Percentiles rank a stretch among this genome's conserved stretches.
phyloP scores from a whole-genome alignment of 495 filamentous ascomycete genomes.

The Staphylotrichum tortipilum region DNA sequence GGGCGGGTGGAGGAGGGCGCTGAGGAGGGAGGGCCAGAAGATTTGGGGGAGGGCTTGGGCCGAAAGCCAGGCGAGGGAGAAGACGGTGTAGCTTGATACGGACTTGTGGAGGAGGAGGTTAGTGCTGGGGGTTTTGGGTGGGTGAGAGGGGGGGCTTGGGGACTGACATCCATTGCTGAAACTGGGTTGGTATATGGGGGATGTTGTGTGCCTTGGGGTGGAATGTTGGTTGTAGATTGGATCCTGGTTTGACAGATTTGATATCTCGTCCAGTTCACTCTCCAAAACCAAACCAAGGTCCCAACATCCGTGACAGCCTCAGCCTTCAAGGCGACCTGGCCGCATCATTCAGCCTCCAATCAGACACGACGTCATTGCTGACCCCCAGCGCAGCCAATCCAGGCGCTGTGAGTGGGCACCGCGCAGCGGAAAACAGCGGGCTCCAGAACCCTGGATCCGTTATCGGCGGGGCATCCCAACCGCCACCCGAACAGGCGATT shows the following conservation, averaged over 20 bases:
- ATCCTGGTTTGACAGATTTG: too few relatives aligned
- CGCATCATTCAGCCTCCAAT: too few relatives aligned
- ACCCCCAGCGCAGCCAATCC: neutral
- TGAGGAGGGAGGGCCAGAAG: conserved; percentile 55
- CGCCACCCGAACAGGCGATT: conserved; percentile 20
- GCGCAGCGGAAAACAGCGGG: conserved; percentile 3
- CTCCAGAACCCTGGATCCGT: neutral
- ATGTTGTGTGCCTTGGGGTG: too few relatives aligned
- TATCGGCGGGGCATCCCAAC: conserved; percentile 7
- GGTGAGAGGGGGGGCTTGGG: neutral
- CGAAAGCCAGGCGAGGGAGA: conserved; percentile 56
- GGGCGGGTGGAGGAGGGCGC: conserved; percentile 38
- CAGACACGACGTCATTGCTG: conserved; percentile 9
- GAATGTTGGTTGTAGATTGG: too few relatives aligned
- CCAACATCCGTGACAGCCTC: too few relatives aligned
- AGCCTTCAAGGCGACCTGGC: too few relatives aligned
- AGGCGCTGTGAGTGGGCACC: conserved; percentile 9
- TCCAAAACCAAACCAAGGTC: too few relatives aligned
- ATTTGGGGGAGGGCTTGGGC: conserved; percentile 60
- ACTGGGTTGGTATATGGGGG: too few relatives aligned
- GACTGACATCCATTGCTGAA: conserved; percentile 9
- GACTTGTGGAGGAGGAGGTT: conserved; percentile 36
- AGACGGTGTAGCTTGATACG: conserved; percentile 58
- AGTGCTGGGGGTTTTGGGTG: neutral
- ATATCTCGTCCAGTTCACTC: too few relatives aligned